Evolutionary conservation across 2,329 filamentous ascomycete genomes (phyloP), one percentile per base, ranked within the genome.

Genomic region (Fusarium clavum): DNA sequence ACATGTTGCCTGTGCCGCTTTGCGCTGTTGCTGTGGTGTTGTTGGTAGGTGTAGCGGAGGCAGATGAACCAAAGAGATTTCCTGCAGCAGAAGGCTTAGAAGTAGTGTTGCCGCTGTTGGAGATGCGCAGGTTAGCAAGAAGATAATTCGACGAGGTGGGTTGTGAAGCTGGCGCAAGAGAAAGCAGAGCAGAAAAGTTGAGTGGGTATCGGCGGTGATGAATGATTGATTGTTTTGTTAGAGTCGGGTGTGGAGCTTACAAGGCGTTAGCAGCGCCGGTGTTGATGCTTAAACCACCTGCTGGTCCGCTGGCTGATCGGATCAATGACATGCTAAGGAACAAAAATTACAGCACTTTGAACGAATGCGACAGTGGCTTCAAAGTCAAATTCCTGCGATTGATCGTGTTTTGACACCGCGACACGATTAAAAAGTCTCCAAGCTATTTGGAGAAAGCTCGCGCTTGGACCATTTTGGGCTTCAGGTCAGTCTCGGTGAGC

Each of bases 251-350:
- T 71, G 69, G 69, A 71, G 71, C 79, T 80, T 77, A 81, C 80
- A 78, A 70, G 57, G 79, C 66, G 84, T 89, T 90, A 68, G 88
- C 88, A 61, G 86, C 82, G 69, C 84, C 85, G 20, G 88, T 90
- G 79, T 90, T 91, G 80, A 90, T 90, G 75, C 85, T 88, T 70
- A 90, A 83, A 76, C 86, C 87, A 75, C 86, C 87, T 69, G 83
- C 86, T 66, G 87, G 87, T 74, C 86, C 87, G 78, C 87, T 89
- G 62, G 85, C 85, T 73, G 87, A 89, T 77, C 87, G 84, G 62
- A 83, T 83, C 76, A 86, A 79, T 77, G 84, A 83, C 84, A 86
- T 86, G 58, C 69, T 75, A 67, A 63, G 60, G 69, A 51, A 48
- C 61, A 55, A 48, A 65, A 55, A 53, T 29, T 57, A 55, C 57